Evolutionary conservation across 2,329 filamentous ascomycete species (phyloP).

Genomic region (Mycosphaerella arachidis): DNA sequence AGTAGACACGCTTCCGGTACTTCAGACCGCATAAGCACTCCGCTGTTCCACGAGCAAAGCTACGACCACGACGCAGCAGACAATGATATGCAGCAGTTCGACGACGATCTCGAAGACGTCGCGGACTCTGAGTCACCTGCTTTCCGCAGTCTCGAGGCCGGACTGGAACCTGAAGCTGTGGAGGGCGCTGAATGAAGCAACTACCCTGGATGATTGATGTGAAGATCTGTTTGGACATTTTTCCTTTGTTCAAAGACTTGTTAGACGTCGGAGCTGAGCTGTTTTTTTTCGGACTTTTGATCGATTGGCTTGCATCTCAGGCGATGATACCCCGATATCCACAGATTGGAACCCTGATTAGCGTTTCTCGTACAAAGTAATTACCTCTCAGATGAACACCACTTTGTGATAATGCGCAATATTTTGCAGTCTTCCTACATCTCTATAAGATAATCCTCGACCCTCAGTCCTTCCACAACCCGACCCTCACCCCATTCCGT

Average conservation of each 20-base stretch:
- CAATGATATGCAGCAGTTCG: conserved; percentile 44
- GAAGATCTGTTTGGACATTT: neutral
- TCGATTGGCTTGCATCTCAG: conserved; percentile 1
- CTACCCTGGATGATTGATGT: neutral
- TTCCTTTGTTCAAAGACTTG: neutral
- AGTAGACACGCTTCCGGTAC: conserved; percentile 12
- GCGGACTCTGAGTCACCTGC: conserved; percentile 20
- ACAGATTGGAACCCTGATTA: neutral
- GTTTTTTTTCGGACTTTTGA: neutral
- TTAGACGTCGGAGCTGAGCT: neutral
- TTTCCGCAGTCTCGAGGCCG: conserved; percentile 29
- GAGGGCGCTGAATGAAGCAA: neutral
- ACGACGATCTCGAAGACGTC: conserved; percentile 40
- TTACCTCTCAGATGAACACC: neutral
- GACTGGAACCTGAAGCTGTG: conserved; percentile 12
- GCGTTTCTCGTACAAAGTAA: neutral
- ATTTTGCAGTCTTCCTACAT: too few relatives aligned
- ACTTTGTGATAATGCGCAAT: neutral
- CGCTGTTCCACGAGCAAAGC: conserved; percentile 52
- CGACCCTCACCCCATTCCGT: too few relatives aligned
- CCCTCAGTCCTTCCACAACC: too few relatives aligned
- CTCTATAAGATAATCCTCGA: too few relatives aligned
- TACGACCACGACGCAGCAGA: conserved; percentile 59
- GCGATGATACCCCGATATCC: conserved; percentile 3
- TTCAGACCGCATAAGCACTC: conserved; percentile 42